phyloP scores from a whole-genome alignment of 2,329 filamentous ascomycete genomes.

The Botrytis byssoidea region DNA sequence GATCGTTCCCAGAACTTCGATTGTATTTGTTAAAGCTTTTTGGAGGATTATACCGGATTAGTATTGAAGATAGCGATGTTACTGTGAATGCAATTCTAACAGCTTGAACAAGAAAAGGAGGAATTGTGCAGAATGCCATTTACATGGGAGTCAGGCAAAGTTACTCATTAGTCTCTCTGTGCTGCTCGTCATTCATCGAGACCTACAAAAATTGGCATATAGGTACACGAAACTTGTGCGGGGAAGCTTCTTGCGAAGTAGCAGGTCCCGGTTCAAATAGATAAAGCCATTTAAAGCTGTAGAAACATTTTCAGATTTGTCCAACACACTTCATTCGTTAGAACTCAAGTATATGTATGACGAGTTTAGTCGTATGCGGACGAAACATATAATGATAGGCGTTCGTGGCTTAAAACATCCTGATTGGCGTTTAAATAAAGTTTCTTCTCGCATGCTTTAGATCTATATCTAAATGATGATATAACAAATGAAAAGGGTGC shows the following conservation, averaged over 20 bases:
- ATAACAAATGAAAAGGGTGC: constrained; percentile 4
- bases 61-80: neutral
- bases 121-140: neutral
- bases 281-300: neutral
- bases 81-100: neutral
- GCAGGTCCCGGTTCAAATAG: neutral
- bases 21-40: neutral
- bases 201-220: neutral
- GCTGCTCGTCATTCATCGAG: neutral
- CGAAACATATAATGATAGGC: neutral
- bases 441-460: neutral
- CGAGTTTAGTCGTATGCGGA: neutral
- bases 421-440: neutral
- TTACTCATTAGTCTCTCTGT: neutral
- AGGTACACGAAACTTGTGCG: neutral
- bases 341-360: neutral
- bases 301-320: neutral
- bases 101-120: neutral
- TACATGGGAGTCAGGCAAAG: neutral
- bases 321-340: neutral
- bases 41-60: neutral
- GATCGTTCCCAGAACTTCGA: neutral
- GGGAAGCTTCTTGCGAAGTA: neutral
- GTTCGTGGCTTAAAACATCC: constrained; percentile 7
- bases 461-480: constrained; percentile 4